A percentile compares a stretch with the other conserved stretches of the same genome.
Conservation (phyloP, 768 basidiomycete genomes). For the Boletus speciosus region DNA sequence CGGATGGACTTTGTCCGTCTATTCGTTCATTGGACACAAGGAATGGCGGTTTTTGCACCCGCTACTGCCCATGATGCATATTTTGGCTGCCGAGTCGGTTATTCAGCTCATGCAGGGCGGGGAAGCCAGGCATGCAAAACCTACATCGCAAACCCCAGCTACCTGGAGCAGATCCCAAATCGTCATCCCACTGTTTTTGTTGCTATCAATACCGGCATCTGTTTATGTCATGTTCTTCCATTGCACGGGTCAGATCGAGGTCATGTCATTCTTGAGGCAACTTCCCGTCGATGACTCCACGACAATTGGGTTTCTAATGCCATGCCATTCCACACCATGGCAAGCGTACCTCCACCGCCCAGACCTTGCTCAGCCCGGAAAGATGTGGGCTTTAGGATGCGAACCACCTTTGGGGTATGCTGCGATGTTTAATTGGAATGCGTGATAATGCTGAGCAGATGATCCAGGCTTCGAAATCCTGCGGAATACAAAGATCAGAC, state of each 20-base stretch:
- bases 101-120: constrained; percentile 40
- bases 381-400: constrained; percentile 84
- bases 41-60: constrained; percentile 98
- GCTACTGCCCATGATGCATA: constrained; percentile 75
- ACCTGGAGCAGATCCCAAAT: constrained; percentile 26
- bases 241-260: constrained; percentile 72
- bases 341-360: constrained; percentile 80
- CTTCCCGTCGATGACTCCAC: constrained; percentile 50
- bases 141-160: neutral
- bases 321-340: constrained; percentile 95
- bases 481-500: constrained; percentile 75
- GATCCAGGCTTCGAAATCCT: constrained; percentile 42
- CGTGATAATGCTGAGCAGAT: constrained; percentile 8
- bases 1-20: constrained; percentile 61
- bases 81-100: constrained; percentile 73
- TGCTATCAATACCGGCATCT: constrained; percentile 58
- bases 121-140: neutral
- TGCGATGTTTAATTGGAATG: neutral
- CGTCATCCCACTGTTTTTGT: constrained; percentile 38
- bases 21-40: constrained; percentile 87
- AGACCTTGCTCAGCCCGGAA: constrained; percentile 50
- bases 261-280: constrained; percentile 63
- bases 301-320: constrained; percentile 82
- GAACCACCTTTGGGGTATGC: constrained; percentile 87
- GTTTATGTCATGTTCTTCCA: constrained; percentile 74